Evolutionary conservation across 2,329 filamentous ascomycete genomes (phyloP).

Genomic region (Scorias spongiosa): DNA sequence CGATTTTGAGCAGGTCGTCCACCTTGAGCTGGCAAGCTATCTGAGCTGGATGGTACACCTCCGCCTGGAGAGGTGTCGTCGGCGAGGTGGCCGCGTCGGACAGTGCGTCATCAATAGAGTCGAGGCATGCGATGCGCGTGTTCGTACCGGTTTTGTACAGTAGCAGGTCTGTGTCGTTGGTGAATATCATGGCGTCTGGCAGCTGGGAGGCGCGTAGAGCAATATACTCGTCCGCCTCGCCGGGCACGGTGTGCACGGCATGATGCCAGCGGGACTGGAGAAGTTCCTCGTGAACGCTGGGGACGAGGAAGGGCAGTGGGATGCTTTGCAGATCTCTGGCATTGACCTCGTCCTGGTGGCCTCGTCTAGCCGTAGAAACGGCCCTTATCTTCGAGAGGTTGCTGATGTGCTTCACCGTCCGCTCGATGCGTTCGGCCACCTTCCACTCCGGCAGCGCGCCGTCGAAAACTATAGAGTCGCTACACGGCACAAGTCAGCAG

Average conservation of each 20-base stretch:
- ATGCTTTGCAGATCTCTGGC: conserved; percentile 8
- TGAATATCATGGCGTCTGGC: conserved; percentile 41
- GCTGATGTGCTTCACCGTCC: conserved; percentile 42
- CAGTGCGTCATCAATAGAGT: conserved; percentile 1
- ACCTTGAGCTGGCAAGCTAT: conserved; percentile 30
- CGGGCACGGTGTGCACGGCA: conserved; percentile 49
- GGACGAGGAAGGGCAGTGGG: conserved; percentile 58
- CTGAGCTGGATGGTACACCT: conserved; percentile 25
- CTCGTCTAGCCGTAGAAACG: not conserved
- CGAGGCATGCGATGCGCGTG: conserved; percentile 39
- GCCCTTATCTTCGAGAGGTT: not conserved
- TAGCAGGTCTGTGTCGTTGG: conserved; percentile 76
- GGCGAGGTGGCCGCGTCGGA: conserved; percentile 3
- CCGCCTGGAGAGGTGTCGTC: conserved; percentile 14
- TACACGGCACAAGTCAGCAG: conserved; percentile 16
- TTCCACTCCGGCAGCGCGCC: conserved; percentile 61
- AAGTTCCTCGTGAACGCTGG: conserved; percentile 59
- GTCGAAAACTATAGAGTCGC: conserved; percentile 68
- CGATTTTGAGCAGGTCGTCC: conserved; percentile 22
- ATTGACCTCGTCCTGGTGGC: not conserved
- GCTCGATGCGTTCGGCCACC: conserved; percentile 41
- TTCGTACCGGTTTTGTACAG: conserved; percentile 51
- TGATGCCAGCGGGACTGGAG: conserved; percentile 23
- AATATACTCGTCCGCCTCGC: conserved; percentile 75
- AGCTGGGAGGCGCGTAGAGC: conserved; percentile 47